These are phyloP conservation scores for Cystobasidium pallidum DNA, from an alignment of 1,284 basidiomycete genomes.

Conservation along the genomic window DNA sequence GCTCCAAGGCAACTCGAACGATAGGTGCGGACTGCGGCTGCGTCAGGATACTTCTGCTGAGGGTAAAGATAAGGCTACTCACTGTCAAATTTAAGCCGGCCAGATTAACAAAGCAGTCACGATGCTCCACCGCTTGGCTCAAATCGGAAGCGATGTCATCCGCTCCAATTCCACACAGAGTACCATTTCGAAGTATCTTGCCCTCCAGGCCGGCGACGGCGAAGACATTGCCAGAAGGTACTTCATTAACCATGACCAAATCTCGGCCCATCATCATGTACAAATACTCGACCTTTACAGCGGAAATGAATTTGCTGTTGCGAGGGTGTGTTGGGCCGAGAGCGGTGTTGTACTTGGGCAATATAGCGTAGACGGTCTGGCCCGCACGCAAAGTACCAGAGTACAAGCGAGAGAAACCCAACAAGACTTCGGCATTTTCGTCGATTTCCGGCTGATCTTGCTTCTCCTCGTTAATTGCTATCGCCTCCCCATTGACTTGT, in stretches of 20 bases:
- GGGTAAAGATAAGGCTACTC: conserved; percentile 52
- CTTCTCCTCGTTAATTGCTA: conserved; percentile 54
- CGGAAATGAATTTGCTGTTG: conserved; percentile 71
- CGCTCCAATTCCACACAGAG: conserved; percentile 67
- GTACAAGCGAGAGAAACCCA: conserved; percentile 93
- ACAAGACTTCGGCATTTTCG: conserved; percentile 65
- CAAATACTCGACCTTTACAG: conserved; percentile 70
- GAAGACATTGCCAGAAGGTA: conserved; percentile 94
- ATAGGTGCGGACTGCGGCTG: conserved; percentile 76
- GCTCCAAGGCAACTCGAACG: conserved; percentile 92
- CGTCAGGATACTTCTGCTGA: not conserved
- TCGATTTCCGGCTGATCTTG: conserved; percentile 38
- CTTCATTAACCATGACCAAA: conserved; percentile 76
- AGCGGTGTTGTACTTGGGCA: conserved; percentile 85
- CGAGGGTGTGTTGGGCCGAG: conserved; percentile 69
- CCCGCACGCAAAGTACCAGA: conserved; percentile 78
- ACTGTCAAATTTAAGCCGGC: conserved; percentile 75
- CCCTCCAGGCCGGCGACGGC: conserved; percentile 89
- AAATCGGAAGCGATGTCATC: conserved; percentile 57
- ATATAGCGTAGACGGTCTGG: conserved; percentile 69
- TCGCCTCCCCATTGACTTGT: conserved; percentile 42
- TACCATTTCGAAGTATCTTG: conserved; percentile 86
- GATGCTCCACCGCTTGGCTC: conserved; percentile 59
- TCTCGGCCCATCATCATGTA: conserved; percentile 99
- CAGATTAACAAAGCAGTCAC: conserved; percentile 72